Evolutionary conservation across 2,329 filamentous ascomycete species (phyloP).

Genomic region (Xenosphaeropsis pyriputrescens): DNA sequence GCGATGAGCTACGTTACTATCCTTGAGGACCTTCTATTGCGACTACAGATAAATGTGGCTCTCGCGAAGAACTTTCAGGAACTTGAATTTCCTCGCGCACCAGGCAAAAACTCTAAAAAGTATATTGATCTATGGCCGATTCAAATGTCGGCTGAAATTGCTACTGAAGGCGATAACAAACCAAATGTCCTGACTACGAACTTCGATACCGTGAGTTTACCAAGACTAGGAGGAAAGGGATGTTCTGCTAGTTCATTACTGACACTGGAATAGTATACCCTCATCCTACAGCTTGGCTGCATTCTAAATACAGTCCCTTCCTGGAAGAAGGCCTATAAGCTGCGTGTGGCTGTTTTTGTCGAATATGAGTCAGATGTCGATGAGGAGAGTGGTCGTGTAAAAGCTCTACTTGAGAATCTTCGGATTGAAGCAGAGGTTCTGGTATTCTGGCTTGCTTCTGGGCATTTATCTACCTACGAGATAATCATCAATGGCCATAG

Average conservation of each 20-base stretch:
- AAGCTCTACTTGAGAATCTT: constrained; percentile 62
- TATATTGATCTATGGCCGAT: constrained; percentile 87
- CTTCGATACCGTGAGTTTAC: constrained; percentile 65
- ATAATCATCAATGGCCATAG: constrained; percentile 60
- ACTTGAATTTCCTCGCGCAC: constrained; percentile 53
- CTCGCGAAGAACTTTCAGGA: constrained; percentile 69
- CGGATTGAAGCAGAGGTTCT: constrained; percentile 67
- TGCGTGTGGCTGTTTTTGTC: constrained; percentile 76
- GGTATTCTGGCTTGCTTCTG: constrained; percentile 71
- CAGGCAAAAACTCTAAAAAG: constrained; percentile 45
- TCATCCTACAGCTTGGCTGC: constrained; percentile 78
- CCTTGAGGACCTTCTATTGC: constrained; percentile 65
- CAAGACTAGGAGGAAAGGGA: background rate
- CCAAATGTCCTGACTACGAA: constrained; percentile 67
- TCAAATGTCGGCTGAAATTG: constrained; percentile 79
- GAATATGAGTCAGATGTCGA: constrained; percentile 77
- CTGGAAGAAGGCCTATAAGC: constrained; percentile 59
- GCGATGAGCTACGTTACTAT: constrained; percentile 68
- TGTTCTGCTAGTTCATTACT: background rate
- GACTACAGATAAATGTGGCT: constrained; percentile 70
- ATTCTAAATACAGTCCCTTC: constrained; percentile 70
- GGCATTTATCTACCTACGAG: constrained; percentile 58
- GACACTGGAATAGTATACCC: constrained; percentile 32
- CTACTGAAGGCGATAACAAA: constrained; percentile 46
- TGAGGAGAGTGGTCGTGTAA: constrained; percentile 60